Base-by-base conservation (phyloP, 2,329 filamentous ascomycete genomes). In the Seiridium unicorne region DNA sequence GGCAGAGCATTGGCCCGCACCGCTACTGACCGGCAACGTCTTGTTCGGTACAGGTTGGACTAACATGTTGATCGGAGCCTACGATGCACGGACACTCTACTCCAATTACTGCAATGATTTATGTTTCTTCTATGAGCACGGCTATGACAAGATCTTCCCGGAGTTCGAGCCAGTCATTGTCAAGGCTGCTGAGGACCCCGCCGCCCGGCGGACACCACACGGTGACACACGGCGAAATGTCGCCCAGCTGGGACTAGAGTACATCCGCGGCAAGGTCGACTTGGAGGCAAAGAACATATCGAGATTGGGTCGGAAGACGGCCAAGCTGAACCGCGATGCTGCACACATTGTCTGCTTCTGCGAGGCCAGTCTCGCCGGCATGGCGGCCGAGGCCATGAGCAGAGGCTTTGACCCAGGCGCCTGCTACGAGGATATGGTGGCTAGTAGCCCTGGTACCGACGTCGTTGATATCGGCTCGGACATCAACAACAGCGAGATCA, bases 361-460 rank as follows among this genome's bases (percentile, higher is more conserved):
- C 32, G 72, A 72, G 38, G 64, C 67, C 13, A 72, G 80, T 5
- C 68, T 85, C 57, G 61, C 80, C 67, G 69, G 74, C 32, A 62
- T 84, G 68, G 82, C 81, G 4, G 65, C 58, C 4, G 67, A 69
- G 49, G 59, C 66, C 31, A 64, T 66, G 10, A 64, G 58, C 11
- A 65, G 67, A 10, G 66, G 67, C 13, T 68, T 61, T 46, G 67
- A 69, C 47, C 65, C 59, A 7, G 67, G 55, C 13, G 66, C 55
- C 2, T 58, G 65, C 26, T 62, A 68, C 57, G 66, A 57, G 55
- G 67, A 69, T 55, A 59, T 67, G 49, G 66, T 66, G 34, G 67
- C 67, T 59, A 64, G 68, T 59, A 66, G 61, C 9, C 67, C 59
- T 5, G 59, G 59, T n/a, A 61, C 59, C 8, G 59, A 61, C 42